Evolutionary conservation across 768 basidiomycete species (phyloP).

Genomic region (Agaricus bisporus): DNA sequence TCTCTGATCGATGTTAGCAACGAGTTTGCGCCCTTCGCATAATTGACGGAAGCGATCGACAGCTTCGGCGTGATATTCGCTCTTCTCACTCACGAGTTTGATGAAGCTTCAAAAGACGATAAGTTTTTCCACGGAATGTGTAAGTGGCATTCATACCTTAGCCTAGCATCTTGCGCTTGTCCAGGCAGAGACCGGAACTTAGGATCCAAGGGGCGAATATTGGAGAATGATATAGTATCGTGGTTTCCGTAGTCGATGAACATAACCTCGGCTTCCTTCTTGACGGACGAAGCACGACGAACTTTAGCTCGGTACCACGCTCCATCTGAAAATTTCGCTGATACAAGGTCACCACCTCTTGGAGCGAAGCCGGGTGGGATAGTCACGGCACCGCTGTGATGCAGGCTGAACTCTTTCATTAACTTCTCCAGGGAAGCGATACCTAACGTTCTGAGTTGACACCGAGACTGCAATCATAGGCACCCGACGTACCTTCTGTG

Average conservation of each 20-base stretch:
- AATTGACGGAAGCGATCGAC: conserved; percentile 79
- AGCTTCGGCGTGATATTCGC: conserved; percentile 85
- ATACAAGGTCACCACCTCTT: conserved; percentile 83
- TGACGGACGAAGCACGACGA: conserved; percentile 76
- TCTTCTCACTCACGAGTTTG: conserved; percentile 71
- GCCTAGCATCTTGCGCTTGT: conserved; percentile 91
- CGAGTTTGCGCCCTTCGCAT: conserved; percentile 90
- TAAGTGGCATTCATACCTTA: conserved; percentile 47
- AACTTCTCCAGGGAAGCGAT: conserved; percentile 89
- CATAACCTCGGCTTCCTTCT: conserved; percentile 90
- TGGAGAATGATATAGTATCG: conserved; percentile 76
- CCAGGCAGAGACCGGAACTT: conserved; percentile 88
- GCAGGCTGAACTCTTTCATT: conserved; percentile 88
- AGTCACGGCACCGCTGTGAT: conserved; percentile 64
- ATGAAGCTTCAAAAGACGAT: conserved; percentile 57
- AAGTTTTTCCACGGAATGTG: not conserved
- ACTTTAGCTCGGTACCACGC: conserved; percentile 96
- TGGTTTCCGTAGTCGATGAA: conserved; percentile 98
- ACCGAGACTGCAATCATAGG: not conserved
- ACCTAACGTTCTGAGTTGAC: conserved; percentile 37
- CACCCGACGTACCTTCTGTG: conserved; percentile 64
- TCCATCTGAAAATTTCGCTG: conserved; percentile 91
- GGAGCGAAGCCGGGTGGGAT: conserved; percentile 70
- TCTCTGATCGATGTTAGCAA: conserved; percentile 89
- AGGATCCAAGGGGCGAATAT: conserved; percentile 83